These are phyloP conservation scores for Gamsiella multidivaricata DNA, from an alignment of 192 early-diverging fungal genomes.

Conservation along the genomic window DNA sequence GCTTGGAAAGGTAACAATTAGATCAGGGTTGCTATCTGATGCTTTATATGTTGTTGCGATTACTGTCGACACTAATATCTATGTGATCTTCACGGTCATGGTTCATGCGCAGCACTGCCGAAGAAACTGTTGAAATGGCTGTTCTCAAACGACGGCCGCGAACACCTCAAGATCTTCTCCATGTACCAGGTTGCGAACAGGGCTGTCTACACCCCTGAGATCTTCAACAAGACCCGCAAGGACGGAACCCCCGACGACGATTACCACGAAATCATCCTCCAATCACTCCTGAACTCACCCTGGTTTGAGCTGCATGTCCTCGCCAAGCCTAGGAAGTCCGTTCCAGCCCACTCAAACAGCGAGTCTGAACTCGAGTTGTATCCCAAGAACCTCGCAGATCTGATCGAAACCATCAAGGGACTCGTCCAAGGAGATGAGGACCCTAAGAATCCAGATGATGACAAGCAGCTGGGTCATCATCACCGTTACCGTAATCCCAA, in stretches of 20 bases:
- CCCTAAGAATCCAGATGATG: not conserved
- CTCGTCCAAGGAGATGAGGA: not conserved
- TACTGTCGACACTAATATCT: no score
- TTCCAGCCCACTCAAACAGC: not conserved
- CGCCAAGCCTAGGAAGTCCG: conserved; percentile 4
- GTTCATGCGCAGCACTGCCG: conserved; percentile 4
- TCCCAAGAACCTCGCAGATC: conserved; percentile 8
- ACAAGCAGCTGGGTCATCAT: conserved; percentile 10
- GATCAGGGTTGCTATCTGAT: no score
- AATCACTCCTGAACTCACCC: conserved; percentile 20
- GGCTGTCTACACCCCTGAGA: conserved; percentile 32
- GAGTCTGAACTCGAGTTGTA: conserved; percentile 5
- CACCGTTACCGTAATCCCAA: conserved; percentile 9
- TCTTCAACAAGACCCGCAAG: conserved; percentile 17
- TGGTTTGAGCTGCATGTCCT: conserved; percentile 19
- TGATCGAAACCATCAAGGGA: no score
- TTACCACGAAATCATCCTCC: conserved; percentile 27
- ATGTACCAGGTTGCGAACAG: conserved; percentile 34
- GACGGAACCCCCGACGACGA: conserved; percentile 8
- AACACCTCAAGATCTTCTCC: conserved; percentile 39
- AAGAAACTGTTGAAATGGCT: conserved; percentile 23
- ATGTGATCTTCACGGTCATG: not conserved
- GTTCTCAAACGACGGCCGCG: conserved; percentile 27
- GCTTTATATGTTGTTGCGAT: no score
- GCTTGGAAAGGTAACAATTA: conserved; percentile 33